phyloP scores from a whole-genome alignment of 257 asterid genomes.

The Paulownia fortunei region DNA sequence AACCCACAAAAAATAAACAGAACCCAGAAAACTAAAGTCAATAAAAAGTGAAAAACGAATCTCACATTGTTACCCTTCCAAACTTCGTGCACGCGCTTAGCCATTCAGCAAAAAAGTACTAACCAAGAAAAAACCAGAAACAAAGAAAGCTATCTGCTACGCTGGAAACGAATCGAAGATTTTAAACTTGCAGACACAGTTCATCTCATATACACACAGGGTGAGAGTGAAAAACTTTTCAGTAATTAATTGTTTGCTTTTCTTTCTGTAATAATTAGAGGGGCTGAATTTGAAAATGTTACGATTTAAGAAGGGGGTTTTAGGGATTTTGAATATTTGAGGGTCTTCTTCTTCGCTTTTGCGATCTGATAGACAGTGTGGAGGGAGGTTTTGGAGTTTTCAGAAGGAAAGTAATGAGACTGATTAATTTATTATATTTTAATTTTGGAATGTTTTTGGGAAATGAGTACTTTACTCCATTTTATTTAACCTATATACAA shows the following conservation, averaged over 20 bases:
- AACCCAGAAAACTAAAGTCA: conserved; percentile 34
- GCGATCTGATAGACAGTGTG: conserved; percentile 55
- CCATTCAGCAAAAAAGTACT: conserved; percentile 59
- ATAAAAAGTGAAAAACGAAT: conserved; percentile 31
- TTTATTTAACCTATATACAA: conserved; percentile 11
- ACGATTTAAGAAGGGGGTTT: conserved; percentile 44
- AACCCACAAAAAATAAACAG: conserved; percentile 25
- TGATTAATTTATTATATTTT: conserved; percentile 24
- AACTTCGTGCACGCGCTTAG: conserved; percentile 86
- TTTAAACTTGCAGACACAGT: conserved; percentile 52
- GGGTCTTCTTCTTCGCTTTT: conserved; percentile 46
- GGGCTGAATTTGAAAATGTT: conserved; percentile 39
- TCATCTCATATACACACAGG: conserved; percentile 44
- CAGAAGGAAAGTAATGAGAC: background rate
- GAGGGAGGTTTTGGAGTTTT: conserved; percentile 60
- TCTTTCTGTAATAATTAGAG: conserved; percentile 36
- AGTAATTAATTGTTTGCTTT: conserved; percentile 37
- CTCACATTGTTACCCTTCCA: conserved; percentile 99
- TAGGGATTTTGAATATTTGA: conserved; percentile 45
- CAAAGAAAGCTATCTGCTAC: conserved; percentile 42
- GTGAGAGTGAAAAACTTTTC: conserved; percentile 23
- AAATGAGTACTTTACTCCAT: conserved; percentile 26
- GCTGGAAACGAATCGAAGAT: conserved; percentile 67
- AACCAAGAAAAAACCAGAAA: conserved; percentile 20
- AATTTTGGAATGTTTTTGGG: conserved; percentile 53